Conservation (phyloP, 306 rosid genomes). For the Vachellia collinsii region DNA sequence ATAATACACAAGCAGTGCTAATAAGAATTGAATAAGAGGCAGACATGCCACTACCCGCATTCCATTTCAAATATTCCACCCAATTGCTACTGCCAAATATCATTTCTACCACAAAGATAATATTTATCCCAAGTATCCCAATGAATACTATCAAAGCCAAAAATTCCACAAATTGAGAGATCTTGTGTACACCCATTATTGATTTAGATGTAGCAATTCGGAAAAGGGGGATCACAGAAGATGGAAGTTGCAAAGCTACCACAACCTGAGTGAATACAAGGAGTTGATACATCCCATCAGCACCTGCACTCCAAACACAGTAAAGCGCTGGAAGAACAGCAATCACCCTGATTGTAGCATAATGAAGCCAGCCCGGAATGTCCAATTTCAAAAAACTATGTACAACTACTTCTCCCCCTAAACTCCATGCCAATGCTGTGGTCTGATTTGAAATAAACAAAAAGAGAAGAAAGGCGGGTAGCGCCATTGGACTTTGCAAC, state of each 20-base stretch:
- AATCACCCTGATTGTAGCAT: constrained; percentile 81
- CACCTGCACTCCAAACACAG: constrained; percentile 89
- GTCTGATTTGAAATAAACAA: constrained; percentile 80
- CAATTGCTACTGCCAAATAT: constrained; percentile 88
- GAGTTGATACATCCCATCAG: constrained; percentile 92
- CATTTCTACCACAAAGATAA: constrained; percentile 83
- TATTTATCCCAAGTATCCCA: constrained; percentile 84
- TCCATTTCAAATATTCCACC: constrained; percentile 78
- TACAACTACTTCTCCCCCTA: constrained; percentile 77
- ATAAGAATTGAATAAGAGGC: constrained; percentile 60
- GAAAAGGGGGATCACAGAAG: constrained; percentile 90
- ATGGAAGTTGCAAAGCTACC: constrained; percentile 85
- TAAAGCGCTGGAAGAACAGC: constrained; percentile 85
- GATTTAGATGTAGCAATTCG: constrained; percentile 81
- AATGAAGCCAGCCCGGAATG: constrained; percentile 97
- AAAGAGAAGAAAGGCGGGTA: constrained; percentile 62
- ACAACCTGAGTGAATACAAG: constrained; percentile 83
- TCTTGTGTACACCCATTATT: constrained; percentile 82
- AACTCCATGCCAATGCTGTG: constrained; percentile 73
- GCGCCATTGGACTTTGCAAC: constrained; percentile 65
- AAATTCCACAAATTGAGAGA: constrained; percentile 77
- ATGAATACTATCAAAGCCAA: constrained; percentile 61
- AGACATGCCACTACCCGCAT: constrained; percentile 61
- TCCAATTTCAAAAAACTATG: constrained; percentile 77
- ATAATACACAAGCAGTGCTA: constrained; percentile 56